Percentiles rank a stretch among this genome's conserved stretches.
phyloP scores from a whole-genome alignment of 192 early-diverging fungal genomes.

The Obelidium mucronatum region DNA sequence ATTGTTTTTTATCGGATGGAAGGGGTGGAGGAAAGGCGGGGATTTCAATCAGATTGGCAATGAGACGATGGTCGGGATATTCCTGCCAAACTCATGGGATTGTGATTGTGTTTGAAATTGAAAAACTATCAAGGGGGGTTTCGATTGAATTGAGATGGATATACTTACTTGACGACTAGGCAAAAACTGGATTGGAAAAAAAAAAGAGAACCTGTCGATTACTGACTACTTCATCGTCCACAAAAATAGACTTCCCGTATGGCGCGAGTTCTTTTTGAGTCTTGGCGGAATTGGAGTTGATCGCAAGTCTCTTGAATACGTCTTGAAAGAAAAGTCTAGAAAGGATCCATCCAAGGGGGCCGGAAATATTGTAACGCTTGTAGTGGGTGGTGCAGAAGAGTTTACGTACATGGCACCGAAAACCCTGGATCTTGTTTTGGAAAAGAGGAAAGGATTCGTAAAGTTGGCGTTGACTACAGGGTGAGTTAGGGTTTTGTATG shows the following conservation, averaged over 20 bases:
- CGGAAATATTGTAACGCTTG: constrained; percentile 23
- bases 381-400: constrained; percentile 49
- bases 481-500: constrained; percentile 21
- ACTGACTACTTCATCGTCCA: no score
- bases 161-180: no score
- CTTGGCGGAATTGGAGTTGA: constrained; percentile 36
- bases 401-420: constrained; percentile 31
- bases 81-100: no score
- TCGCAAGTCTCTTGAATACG: constrained; percentile 31
- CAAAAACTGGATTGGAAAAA: no score
- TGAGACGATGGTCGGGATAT: no score
- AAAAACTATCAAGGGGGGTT: no score
- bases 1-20: not conserved
- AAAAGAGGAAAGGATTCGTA: constrained; percentile 50
- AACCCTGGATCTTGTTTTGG: constrained; percentile 46
- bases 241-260: constrained; percentile 14
- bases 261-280: constrained; percentile 28
- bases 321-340: constrained; percentile 17
- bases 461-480: constrained; percentile 49
- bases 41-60: no score
- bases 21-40: no score
- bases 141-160: no score
- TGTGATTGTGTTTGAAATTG: no score
- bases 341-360: constrained; percentile 24
- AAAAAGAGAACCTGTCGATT: no score